Evolutionary conservation across 805 yeast genomes (phyloP).

Genomic region (Kuraishia piskuri): DNA sequence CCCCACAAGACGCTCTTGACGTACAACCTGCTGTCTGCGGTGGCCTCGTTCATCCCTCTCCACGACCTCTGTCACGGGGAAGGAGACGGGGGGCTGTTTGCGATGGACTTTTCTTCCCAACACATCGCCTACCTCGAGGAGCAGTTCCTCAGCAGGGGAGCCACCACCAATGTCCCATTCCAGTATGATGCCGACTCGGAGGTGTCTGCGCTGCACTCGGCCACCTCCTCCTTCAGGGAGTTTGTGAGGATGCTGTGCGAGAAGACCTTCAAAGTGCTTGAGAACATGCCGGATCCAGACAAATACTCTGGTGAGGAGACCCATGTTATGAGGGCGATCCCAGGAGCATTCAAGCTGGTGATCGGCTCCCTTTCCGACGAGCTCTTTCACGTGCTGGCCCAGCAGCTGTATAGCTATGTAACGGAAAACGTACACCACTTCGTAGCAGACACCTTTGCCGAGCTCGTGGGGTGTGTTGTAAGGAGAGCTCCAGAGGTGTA

Average conservation of each 20-base stretch:
- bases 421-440: constrained; percentile 50
- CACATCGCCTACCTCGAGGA: constrained; percentile 51
- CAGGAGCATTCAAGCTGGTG: constrained; percentile 32
- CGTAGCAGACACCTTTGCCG: constrained; percentile 59
- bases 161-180: constrained; percentile 19
- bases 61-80: constrained; percentile 42
- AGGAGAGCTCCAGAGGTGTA: constrained; percentile 48
- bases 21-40: constrained; percentile 58
- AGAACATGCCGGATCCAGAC: constrained; percentile 47
- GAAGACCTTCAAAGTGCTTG: constrained; percentile 55
- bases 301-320: constrained; percentile 40
- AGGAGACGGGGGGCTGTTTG: constrained; percentile 29
- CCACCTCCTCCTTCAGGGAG: constrained; percentile 62
- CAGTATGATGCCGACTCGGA: constrained; percentile 36
- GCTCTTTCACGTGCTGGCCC: constrained; percentile 35
- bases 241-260: constrained; percentile 49
- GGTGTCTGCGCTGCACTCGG: constrained; percentile 53
- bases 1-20: constrained; percentile 62
- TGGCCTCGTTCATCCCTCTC: constrained; percentile 68
- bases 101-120: constrained; percentile 51
- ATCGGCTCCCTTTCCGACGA: constrained; percentile 56
- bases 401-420: constrained; percentile 46
- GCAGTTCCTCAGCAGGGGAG: constrained; percentile 21
- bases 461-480: constrained; percentile 63
- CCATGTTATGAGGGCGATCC: constrained; percentile 31